phyloP scores from a whole-genome alignment of 2,329 filamentous ascomycete species.

The Laburnicola sp. region DNA sequence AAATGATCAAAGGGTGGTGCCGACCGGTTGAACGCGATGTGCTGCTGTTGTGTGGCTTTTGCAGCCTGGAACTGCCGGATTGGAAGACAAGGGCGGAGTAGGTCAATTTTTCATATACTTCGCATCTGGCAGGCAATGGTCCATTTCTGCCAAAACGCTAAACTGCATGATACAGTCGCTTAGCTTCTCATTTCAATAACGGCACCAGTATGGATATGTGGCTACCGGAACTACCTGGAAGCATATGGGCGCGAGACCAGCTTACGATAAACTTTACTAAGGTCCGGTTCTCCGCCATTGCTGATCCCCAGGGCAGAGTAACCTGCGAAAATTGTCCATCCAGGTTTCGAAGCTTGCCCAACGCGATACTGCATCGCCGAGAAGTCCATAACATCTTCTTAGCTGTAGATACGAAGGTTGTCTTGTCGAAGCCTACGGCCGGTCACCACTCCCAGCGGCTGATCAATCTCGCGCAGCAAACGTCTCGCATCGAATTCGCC shows the following conservation, averaged over 20 bases:
- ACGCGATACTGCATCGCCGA: constrained; percentile 15
- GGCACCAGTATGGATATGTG: constrained; percentile 21
- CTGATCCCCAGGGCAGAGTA: neutral
- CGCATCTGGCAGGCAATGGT: too few relatives aligned
- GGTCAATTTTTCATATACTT: neutral
- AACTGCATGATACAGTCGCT: constrained; percentile 10
- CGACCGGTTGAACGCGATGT: constrained; percentile 20
- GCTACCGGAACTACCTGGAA: constrained; percentile 17
- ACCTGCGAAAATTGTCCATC: constrained; percentile 6
- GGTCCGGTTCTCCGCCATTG: neutral
- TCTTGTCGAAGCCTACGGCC: neutral
- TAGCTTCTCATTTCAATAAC: constrained; percentile 20
- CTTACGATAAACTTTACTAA: neutral
- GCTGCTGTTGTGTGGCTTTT: constrained; percentile 23
- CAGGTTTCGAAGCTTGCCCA: neutral
- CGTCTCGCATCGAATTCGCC: neutral
- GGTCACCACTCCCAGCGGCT: neutral
- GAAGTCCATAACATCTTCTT: constrained; percentile 11
- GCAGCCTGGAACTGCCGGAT: constrained; percentile 14
- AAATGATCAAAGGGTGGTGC: constrained; percentile 38
- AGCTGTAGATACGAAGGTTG: neutral
- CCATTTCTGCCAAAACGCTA: neutral
- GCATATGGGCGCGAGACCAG: constrained; percentile 10
- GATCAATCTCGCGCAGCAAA: constrained; percentile 5
- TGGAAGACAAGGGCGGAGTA: constrained; percentile 22